phyloP scores from a whole-genome alignment of 2,329 filamentous ascomycete genomes.

The Neurospora sp. region DNA sequence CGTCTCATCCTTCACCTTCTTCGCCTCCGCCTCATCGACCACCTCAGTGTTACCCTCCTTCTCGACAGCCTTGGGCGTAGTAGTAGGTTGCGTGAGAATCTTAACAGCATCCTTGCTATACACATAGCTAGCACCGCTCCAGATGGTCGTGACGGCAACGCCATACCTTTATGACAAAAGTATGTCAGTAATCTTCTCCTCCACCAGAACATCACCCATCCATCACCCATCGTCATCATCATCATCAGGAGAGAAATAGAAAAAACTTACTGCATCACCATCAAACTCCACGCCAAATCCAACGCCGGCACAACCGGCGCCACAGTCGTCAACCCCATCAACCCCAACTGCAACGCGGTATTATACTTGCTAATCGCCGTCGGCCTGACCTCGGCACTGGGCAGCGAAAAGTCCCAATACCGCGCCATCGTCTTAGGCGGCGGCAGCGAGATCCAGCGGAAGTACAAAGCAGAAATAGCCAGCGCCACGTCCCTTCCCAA shows the following conservation, averaged over 20 bases:
- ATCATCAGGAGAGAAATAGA: not conserved
- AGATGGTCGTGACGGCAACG: slow-evolving; percentile 81
- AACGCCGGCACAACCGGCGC: slow-evolving; percentile 58
- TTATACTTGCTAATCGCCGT: slow-evolving; percentile 86
- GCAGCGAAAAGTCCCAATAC: slow-evolving; percentile 97
- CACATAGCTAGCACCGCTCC: slow-evolving; percentile 88
- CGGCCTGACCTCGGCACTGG: slow-evolving; percentile 73
- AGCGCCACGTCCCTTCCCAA: slow-evolving; percentile 80
- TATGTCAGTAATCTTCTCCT: not conserved
- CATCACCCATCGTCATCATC: not conserved
- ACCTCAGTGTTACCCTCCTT: slow-evolving; percentile 11
- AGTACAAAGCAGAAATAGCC: slow-evolving; percentile 82
- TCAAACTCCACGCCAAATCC: slow-evolving; percentile 45
- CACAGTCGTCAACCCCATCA: slow-evolving; percentile 77
- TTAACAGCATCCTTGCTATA: slow-evolving; percentile 86
- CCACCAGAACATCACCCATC: not conserved
- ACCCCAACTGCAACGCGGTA: slow-evolving; percentile 78
- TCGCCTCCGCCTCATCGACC: not conserved
- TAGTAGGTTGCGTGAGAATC: slow-evolving; percentile 46
- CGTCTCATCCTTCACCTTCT: slow-evolving; percentile 2
- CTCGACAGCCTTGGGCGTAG: slow-evolving; percentile 12
- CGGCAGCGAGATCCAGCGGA: slow-evolving; percentile 87
- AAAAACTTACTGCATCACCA: slow-evolving; percentile 50
- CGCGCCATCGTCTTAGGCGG: slow-evolving; percentile 83
- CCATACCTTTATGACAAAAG: slow-evolving; percentile 48